phyloP scores from a whole-genome alignment of 345 rosid genomes.

The Brassica napus region Da-Ae NC_063446.1:15786501-15787000 shows the following conservation, averaged over 20 bases:
- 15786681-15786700: neutral
- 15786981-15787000: constrained; percentile 13
- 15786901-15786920: neutral
- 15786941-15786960: neutral
- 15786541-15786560: neutral
- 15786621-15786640: neutral
- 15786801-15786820: constrained; percentile 48
- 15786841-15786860: constrained; percentile 29
- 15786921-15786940: neutral
- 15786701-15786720: constrained; percentile 31
- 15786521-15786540: neutral
- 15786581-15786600: neutral
- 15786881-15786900: neutral
- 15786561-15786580: neutral
- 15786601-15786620: neutral
- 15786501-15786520: neutral
- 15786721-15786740: constrained; percentile 49
- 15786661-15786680: neutral
- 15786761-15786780: constrained; percentile 51
- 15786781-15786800: constrained; percentile 46
- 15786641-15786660: neutral
- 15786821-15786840: constrained; percentile 54
- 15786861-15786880: neutral
- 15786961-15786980: neutral
- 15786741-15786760: constrained; percentile 40